These are phyloP conservation scores for Russula virescens DNA, from an alignment of 768 basidiomycete species.

Conservation along the genomic window DNA sequence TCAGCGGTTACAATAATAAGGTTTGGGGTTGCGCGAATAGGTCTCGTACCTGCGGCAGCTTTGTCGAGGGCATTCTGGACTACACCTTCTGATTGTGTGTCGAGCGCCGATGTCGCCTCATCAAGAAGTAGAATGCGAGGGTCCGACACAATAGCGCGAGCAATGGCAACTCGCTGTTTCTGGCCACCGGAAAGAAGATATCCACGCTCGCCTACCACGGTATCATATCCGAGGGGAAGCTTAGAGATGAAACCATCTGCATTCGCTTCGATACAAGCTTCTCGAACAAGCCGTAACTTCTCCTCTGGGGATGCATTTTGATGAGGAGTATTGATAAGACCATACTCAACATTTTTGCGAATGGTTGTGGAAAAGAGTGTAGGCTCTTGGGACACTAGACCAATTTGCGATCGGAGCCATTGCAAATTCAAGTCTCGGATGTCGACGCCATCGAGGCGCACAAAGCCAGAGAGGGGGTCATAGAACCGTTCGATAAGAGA, in stretches of 20 bases:
- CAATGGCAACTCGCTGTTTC: constrained; percentile 49
- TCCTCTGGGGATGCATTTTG: constrained; percentile 39
- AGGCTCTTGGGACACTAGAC: constrained; percentile 48
- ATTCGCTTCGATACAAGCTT: constrained; percentile 47
- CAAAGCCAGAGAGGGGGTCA: constrained; percentile 40
- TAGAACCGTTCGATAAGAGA: constrained; percentile 49
- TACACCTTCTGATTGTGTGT: constrained; percentile 46
- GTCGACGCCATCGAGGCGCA: constrained; percentile 43
- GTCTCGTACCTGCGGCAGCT: constrained; percentile 31
- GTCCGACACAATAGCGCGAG: constrained; percentile 46
- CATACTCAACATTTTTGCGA: constrained; percentile 42
- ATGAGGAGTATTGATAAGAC: constrained; percentile 39
- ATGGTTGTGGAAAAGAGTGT: constrained; percentile 45
- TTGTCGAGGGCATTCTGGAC: constrained; percentile 52
- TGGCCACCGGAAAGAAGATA: constrained; percentile 49
- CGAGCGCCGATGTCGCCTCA: constrained; percentile 45
- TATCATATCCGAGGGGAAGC: constrained; percentile 47
- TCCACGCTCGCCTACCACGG: constrained; percentile 48
- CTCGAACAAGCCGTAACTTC: constrained; percentile 41
- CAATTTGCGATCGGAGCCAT: constrained; percentile 47
- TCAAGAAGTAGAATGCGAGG: constrained; percentile 45
- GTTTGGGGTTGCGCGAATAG: neutral
- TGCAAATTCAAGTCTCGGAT: constrained; percentile 41
- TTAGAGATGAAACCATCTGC: constrained; percentile 45
- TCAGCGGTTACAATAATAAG: neutral